Base-by-base conservation (phyloP, 1,284 basidiomycete species). In the Paramarasmius palmivorus region DNA sequence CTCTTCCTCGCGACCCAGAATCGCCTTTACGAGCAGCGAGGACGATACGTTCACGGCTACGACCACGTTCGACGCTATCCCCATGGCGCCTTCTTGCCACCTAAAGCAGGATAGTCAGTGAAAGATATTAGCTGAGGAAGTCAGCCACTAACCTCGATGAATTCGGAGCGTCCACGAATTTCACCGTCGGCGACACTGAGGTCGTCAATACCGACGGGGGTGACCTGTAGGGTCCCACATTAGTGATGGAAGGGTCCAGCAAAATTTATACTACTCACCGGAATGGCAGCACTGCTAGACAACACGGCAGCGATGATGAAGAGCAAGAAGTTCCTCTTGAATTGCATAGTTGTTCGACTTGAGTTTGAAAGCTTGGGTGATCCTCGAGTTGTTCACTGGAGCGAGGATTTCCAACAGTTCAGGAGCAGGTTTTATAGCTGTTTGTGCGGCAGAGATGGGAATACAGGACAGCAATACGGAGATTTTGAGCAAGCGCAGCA, bases 271-370 rank as follows among this genome's bases (percentile, higher is more conserved):
- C 9, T 4, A 32, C n/a, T 49, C 58, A 73, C 70, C 6, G 70
- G 72, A 23, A 65, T 60, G 34, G 69, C 71, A 44, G 59, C 49
- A 14, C 57, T 59, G 22, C 63, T 59, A 14, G 55, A 44, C 34
- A 72, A 38, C 36, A 72, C 68, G 5, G 69, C 68, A 10, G 68
- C 65, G 36, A 71, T 39, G 54, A 72, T 64, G 51, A 72, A 68
- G 35, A 67, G 50, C 23, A 68, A 49, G 50, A 71, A 72, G 65
- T 65, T 67, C 60, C 66, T 65, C 59, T 66, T 69, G 65, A 72
- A 69, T 44, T 66, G 64, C 68, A 70, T 70, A 42, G 32, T 57
- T 35, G 47, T 49, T 40, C n/a, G n/a, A n/a, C n/a, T n/a, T n/a
- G n/a, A n/a, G n/a, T n/a, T n/a, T 10, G 17, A 36, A 32, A 12